These are phyloP conservation scores for Didymella lethalis DNA, from an alignment of 2,329 filamentous ascomycete genomes.

Conservation along the genomic window DNA sequence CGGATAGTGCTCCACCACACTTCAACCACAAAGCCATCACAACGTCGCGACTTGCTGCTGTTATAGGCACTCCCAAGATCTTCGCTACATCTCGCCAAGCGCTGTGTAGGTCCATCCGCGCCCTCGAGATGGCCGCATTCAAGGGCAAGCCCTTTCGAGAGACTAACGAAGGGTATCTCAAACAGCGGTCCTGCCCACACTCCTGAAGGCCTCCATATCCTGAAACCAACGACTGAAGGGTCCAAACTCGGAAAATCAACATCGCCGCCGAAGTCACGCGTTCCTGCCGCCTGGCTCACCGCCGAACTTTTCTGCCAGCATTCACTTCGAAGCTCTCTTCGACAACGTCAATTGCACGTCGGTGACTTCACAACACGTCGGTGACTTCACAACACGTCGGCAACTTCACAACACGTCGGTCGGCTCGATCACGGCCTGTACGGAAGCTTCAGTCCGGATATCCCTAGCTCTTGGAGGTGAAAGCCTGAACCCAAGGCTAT, in stretches of 20 bases:
- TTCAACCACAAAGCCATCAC: conserved; percentile 9
- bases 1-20: conserved; percentile 22
- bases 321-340: conserved; percentile 13
- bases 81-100: conserved; percentile 35
- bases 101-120: conserved; percentile 43
- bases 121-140: conserved; percentile 41
- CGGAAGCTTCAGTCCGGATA: background rate
- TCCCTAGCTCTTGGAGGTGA: background rate
- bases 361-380: background rate
- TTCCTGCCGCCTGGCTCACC: conserved; percentile 28
- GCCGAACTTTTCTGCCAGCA: conserved; percentile 36
- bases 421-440: background rate
- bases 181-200: conserved; percentile 30
- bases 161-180: conserved; percentile 40
- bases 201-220: conserved; percentile 22
- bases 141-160: conserved; percentile 43
- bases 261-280: conserved; percentile 19
- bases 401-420: background rate
- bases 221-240: conserved; percentile 7
- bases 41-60: conserved; percentile 13
- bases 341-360: conserved; percentile 1
- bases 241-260: conserved; percentile 20
- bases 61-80: conserved; percentile 16
- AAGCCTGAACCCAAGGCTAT: background rate
- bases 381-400: background rate